Evolutionary conservation across 371 early-diverging fungal species (phyloP).

Genomic region (Syncephalastrum monosporum): DNA sequence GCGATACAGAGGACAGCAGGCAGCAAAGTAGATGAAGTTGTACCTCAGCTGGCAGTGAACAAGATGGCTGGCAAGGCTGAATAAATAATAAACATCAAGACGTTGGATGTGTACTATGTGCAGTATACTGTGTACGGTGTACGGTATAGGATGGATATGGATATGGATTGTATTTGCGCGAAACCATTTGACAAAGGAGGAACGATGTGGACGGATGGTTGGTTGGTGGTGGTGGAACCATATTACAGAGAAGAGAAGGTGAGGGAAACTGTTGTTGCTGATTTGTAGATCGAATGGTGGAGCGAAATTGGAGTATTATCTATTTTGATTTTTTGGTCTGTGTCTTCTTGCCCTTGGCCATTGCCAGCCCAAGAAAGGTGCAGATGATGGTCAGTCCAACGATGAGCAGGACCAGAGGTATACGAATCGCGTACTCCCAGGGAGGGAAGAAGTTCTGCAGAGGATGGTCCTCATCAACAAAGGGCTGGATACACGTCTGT

Average conservation of each 20-base stretch:
- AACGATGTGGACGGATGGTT: not conserved
- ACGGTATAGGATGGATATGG: not conserved
- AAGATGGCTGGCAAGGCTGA: no score
- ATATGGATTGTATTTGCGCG: not conserved
- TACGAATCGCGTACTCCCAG: conserved; percentile 81
- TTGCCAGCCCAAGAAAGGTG: conserved; percentile 78
- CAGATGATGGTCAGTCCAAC: conserved; percentile 74
- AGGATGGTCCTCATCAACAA: conserved; percentile 83
- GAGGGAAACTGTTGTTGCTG: not conserved
- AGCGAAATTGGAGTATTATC: not conserved
- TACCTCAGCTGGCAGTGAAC: not conserved
- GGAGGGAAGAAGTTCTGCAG: conserved; percentile 81
- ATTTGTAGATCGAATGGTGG: not conserved
- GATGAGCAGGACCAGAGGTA: conserved; percentile 82
- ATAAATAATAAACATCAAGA: not conserved
- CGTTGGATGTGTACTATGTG: no score
- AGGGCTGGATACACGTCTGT: conserved; percentile 64
- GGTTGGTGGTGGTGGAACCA: not conserved
- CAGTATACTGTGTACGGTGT: no score
- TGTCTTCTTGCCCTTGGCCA: conserved; percentile 80
- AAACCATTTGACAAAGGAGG: not conserved
- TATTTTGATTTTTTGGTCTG: conserved; percentile 24
- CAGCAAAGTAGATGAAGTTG: not conserved
- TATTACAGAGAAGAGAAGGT: not conserved
- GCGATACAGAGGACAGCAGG: conserved; percentile 1